A percentile compares a stretch with the other conserved stretches of the same genome.
phyloP scores from a whole-genome alignment of 2,329 filamentous ascomycete species.

The Lachnellula willkommii region DNA sequence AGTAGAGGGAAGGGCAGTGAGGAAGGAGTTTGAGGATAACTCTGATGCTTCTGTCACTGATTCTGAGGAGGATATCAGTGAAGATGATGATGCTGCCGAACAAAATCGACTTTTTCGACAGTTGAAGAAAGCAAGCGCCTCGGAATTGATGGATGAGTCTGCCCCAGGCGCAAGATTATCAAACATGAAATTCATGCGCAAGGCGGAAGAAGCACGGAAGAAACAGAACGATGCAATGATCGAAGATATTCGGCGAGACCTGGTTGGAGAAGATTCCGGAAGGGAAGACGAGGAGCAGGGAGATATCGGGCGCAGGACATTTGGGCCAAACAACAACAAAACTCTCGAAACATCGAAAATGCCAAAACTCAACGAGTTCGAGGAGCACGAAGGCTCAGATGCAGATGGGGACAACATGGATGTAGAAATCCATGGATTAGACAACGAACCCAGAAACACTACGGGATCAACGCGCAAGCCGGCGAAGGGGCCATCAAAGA shows the following conservation, averaged over 20 bases:
- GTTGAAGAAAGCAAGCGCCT: constrained; percentile 41
- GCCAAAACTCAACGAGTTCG: constrained; percentile 47
- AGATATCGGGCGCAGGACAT: constrained; percentile 65
- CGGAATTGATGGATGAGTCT: constrained; percentile 42
- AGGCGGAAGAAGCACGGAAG: constrained; percentile 72
- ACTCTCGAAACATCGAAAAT: constrained; percentile 31
- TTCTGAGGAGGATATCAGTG: constrained; percentile 50
- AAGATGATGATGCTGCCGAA: constrained; percentile 45
- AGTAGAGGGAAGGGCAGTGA: constrained; percentile 57
- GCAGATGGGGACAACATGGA: constrained; percentile 34
- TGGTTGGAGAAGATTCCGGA: constrained; percentile 58
- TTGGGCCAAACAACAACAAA: constrained; percentile 49
- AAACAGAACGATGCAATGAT: constrained; percentile 75
- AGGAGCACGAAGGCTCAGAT: constrained; percentile 52
- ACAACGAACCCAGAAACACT: constrained; percentile 7
- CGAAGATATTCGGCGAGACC: constrained; percentile 62
- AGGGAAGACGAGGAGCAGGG: constrained; percentile 48
- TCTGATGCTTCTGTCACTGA: constrained; percentile 52
- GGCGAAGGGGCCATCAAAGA: constrained; percentile 7
- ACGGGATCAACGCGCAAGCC: constrained; percentile 7
- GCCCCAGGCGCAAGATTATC: constrained; percentile 62
- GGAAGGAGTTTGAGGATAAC: constrained; percentile 37
- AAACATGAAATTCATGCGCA: constrained; percentile 91
- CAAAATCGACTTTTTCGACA: constrained; percentile 45
- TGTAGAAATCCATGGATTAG: constrained; percentile 14